Evolutionary conservation across 1,284 basidiomycete genomes (phyloP), one percentile per base, ranked within the genome.

Genomic region (Jaminaea rosea): DNA sequence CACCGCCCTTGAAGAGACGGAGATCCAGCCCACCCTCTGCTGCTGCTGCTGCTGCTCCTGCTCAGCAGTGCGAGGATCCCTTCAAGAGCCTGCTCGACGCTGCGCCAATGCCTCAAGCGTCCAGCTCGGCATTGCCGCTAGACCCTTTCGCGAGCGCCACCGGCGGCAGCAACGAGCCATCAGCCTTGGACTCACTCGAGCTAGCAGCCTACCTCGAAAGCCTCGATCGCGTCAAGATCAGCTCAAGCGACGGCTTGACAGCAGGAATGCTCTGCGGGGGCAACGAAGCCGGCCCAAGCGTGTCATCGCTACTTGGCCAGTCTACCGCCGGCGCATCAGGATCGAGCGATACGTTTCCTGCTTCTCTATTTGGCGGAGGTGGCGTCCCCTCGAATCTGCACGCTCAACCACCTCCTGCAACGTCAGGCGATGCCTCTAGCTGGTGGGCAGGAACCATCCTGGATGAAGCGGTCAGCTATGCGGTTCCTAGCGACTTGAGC

Each of bases 141-240:
- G 15, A 37, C 13, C 26, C 47, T 3, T 11, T 49, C 15, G 7
- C 15, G n/a, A 15, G 47, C 6, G 17, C 28, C 11, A 11, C 36
- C 26, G 39, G 32, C 42, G 17, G 49, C 36, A n/a, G 23, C 42
- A 31, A 37, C 44, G 21, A n/a, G 19, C 26, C 45, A 23, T 57
- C 64, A 10, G 58, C 58, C 6, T 58, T 69, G 24, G 60, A 57
- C 45, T 62, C 71, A 23, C 44, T 72, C 7, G 70, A 66, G 11
- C 45, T 73, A 0, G 71, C 71, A 7, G 71, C 65, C 0, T 73
- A 71, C 47, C 48, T 73, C 29, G 60, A 71, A 32, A 67, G 66
- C 11, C 61, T 73, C 9, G 69, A 73, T 47, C 69, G 67, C 23
- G 59, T 73, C 17, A 67, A 72, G 31, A 65, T 73, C 50, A 63